Evolutionary conservation across 768 basidiomycete species (phyloP).

Genomic region (Mycena rosella): DNA sequence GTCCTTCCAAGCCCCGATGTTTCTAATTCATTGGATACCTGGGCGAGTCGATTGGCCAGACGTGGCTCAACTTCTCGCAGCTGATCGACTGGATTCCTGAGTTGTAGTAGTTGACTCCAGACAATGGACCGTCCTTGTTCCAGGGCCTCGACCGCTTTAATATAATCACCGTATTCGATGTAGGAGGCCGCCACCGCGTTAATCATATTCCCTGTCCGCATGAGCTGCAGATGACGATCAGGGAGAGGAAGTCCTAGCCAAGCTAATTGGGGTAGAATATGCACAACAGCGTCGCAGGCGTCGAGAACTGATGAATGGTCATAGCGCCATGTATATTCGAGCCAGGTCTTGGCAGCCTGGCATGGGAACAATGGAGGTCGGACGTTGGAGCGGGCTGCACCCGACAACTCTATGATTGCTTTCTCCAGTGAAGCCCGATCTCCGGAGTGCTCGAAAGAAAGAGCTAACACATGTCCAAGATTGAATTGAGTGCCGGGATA

Average conservation of each 20-base stretch:
- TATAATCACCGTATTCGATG: constrained; percentile 13
- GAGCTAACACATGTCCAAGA: not conserved
- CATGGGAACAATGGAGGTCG: constrained; percentile 19
- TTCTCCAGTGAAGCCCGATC: not conserved
- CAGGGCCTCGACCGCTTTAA: constrained; percentile 37
- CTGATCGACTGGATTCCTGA: constrained; percentile 37
- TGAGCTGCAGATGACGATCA: constrained; percentile 21
- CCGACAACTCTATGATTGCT: not conserved
- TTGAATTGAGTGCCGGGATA: constrained; percentile 1
- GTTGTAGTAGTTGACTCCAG: constrained; percentile 39
- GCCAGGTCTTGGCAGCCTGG: constrained; percentile 26
- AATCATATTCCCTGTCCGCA: constrained; percentile 15
- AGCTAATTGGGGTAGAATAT: constrained; percentile 31
- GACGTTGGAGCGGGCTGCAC: not conserved
- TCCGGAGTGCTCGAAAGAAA: not conserved
- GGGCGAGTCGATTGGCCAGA: no score
- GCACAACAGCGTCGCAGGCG: constrained; percentile 26
- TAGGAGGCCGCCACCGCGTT: constrained; percentile 32
- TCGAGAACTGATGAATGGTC: constrained; percentile 5
- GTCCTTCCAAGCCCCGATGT: no score
- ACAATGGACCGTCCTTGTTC: constrained; percentile 41
- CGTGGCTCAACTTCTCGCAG: no score
- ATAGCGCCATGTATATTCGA: not conserved
- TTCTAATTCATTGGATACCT: no score
- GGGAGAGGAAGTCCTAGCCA: no score